Evolutionary conservation across 768 basidiomycete genomes (phyloP), one percentile per base, ranked within the genome.

Genomic region (Harrya chromipes): DNA sequence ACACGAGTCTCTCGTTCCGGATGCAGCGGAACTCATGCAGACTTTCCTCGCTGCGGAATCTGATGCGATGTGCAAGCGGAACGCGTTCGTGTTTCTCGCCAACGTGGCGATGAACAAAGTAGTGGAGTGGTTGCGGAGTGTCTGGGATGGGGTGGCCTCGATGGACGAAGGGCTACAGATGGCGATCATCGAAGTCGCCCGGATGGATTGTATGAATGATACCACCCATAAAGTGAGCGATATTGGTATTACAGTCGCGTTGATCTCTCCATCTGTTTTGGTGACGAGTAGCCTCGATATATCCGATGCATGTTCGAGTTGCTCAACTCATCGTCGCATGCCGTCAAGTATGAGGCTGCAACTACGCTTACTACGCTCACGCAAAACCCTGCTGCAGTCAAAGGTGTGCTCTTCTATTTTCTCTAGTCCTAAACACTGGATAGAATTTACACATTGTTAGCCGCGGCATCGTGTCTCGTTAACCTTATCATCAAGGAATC

Each of bases 321-420:
- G 17, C 78, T 98, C 41, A 90, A 89, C 62, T 85, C 89, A 2
- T 76, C 88, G 0, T 94, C 92, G 7, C 88, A 94, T 65, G 90
- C 92, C 5, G 95, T 97, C 52, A 97, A 95, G 67, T 98, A 98
- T 62, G 97, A 98, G 64, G 95, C 95, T 19, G 95, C 97, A 2
- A 93, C 88, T 4, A 95, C 92, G 4, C 78, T 98, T 36, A 98
- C 97, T 1, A 84, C 88, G 3, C 77, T 98, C 29, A 97, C 95
- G 0, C 92, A 95, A 70, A 95, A 95, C 68, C 86, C 94, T 13
- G 90, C 93, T 17, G 97, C 97, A 9, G 82, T 98, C 53, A 98
- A 97, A 78, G 93, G 93, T 91, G 31, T 20, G 70, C 46, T 21
- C 23, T 34, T 33, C 31, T 4, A 14, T 37, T 36, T 31, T 33